Percentiles rank a stretch among this genome's conserved stretches.
These are phyloP conservation scores for Pueraria montana DNA, from an alignment of 306 rosid species.

Conservation along the genomic window DNA sequence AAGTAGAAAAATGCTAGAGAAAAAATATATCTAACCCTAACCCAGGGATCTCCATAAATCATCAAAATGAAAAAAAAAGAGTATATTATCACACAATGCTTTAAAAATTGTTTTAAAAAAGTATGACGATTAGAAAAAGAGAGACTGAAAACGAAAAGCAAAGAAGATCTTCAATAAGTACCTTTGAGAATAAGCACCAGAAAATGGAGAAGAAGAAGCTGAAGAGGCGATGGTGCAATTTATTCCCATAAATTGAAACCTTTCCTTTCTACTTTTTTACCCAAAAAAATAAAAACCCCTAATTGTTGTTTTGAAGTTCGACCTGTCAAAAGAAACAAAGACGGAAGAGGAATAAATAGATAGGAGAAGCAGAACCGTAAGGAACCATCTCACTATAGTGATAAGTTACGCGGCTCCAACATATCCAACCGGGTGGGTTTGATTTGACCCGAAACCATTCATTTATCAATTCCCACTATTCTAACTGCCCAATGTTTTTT, in stretches of 20 bases:
- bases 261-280: neutral
- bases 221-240: slow-evolving; percentile 8
- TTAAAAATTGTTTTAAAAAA: neutral
- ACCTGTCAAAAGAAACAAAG: slow-evolving; percentile 7
- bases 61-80: neutral
- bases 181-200: slow-evolving; percentile 36
- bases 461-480: neutral
- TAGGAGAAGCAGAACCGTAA: slow-evolving; percentile 5
- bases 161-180: slow-evolving; percentile 34
- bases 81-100: neutral
- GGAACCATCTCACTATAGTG: slow-evolving; percentile 33
- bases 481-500: too few species aligned
- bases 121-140: slow-evolving; percentile 6
- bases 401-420: neutral
- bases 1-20: neutral
- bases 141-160: neutral
- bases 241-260: neutral
- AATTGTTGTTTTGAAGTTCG: neutral
- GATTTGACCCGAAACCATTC: neutral
- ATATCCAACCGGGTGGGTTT: neutral
- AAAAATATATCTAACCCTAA: slow-evolving; percentile 34
- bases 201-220: slow-evolving; percentile 22
- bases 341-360: neutral
- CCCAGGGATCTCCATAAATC: slow-evolving; percentile 20
- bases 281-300: neutral